Evolutionary conservation across 169 alveolate species (phyloP).

Genomic region (Plasmodium knowlesi): DNA sequence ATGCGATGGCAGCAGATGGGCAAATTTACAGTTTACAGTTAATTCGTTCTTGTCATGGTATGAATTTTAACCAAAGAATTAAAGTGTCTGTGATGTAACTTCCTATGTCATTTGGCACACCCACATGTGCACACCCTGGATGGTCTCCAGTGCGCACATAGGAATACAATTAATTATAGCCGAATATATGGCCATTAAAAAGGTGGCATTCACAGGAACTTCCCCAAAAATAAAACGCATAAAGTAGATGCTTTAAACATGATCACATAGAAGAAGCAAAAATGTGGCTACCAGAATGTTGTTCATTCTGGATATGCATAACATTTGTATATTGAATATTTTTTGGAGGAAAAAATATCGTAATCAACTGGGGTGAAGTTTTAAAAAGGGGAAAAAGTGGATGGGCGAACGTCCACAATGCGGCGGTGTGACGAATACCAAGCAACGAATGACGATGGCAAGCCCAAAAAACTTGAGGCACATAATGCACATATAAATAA

Average conservation of each 20-base stretch:
- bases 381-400: neutral
- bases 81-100: neutral
- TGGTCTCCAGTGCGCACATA: neutral
- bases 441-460: neutral
- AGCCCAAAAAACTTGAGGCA: neutral
- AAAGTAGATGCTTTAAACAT: neutral
- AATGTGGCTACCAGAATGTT: neutral
- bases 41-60: neutral
- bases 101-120: neutral
- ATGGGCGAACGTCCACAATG: neutral
- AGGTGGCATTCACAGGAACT: neutral
- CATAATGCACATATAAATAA: neutral
- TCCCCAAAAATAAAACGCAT: neutral
- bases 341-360: neutral
- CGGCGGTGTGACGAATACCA: neutral
- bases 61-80: neutral
- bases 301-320: neutral
- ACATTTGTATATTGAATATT: neutral
- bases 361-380: neutral
- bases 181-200: neutral
- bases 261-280: neutral
- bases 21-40: neutral
- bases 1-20: neutral
- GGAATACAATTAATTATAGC: neutral
- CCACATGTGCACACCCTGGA: neutral